Percentiles rank a stretch among this genome's conserved stretches.
These are phyloP conservation scores for Angomonas deanei DNA, from an alignment of 208 protist species.

Conservation along the genomic window DNA sequence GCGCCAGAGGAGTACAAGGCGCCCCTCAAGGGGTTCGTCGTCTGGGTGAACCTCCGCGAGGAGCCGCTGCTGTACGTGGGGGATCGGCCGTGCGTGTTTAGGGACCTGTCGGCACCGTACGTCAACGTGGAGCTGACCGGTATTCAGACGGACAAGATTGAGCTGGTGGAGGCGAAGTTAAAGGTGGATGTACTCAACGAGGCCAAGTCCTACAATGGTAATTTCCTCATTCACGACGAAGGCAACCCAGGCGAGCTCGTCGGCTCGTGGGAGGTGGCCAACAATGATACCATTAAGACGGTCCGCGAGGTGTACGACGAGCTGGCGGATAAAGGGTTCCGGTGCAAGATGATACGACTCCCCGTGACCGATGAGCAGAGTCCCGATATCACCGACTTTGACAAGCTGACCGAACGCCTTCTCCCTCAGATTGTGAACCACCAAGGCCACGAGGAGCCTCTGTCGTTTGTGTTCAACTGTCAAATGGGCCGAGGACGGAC, in stretches of 20 bases:
- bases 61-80: conserved; percentile 87
- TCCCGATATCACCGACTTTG: conserved; percentile 70
- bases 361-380: conserved; percentile 89
- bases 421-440: conserved; percentile 70
- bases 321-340: conserved; percentile 39
- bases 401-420: conserved; percentile 53
- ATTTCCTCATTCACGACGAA: conserved; percentile 87
- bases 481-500: conserved; percentile 88
- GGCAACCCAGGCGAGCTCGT: conserved; percentile 80
- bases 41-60: conserved; percentile 88
- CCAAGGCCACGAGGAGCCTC: conserved; percentile 55
- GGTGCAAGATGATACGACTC: conserved; percentile 59
- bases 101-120: conserved; percentile 79
- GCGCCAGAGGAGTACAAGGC: conserved; percentile 47
- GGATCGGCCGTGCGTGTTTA: conserved; percentile 81
- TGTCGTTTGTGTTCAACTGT: conserved; percentile 89
- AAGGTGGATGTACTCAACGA: conserved; percentile 73
- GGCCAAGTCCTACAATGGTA: conserved; percentile 61
- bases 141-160: conserved; percentile 80
- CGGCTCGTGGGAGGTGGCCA: conserved; percentile 70
- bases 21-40: conserved; percentile 73
- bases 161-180: conserved; percentile 70
- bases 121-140: conserved; percentile 88
- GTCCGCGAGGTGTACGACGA: conserved; percentile 78
- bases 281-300: conserved; percentile 68